Percentiles rank a stretch among this genome's conserved stretches.
phyloP scores from a whole-genome alignment of 805 yeast genomes.

The Saturnispora ahearnii region DNA sequence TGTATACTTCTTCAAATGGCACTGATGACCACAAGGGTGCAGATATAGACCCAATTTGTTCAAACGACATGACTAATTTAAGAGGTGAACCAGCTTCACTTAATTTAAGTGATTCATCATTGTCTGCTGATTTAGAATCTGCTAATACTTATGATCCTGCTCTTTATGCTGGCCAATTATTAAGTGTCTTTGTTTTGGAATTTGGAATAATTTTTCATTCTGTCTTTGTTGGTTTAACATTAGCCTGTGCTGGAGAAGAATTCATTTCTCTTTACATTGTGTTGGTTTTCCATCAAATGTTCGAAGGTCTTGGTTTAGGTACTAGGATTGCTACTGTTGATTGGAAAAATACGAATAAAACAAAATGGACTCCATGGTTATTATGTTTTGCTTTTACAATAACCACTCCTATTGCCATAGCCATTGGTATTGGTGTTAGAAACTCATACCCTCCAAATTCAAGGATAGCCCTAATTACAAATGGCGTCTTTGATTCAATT shows the following conservation, averaged over 20 bases:
- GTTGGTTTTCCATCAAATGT: conserved; percentile 66
- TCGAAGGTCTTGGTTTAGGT: conserved; percentile 83
- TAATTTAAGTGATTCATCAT: not conserved
- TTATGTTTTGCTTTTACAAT: conserved; percentile 42
- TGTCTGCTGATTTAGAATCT: not conserved
- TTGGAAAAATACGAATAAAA: conserved; percentile 24
- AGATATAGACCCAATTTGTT: not conserved
- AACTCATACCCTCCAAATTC: conserved; percentile 50
- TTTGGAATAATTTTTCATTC: conserved; percentile 81
- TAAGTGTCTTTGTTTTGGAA: conserved; percentile 54
- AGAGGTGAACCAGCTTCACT: not conserved
- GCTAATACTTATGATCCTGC: not conserved
- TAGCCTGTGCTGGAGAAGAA: conserved; percentile 72
- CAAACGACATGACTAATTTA: not conserved
- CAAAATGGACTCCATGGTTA: conserved; percentile 47
- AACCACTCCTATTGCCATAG: conserved; percentile 67
- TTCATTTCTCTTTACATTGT: conserved; percentile 64
- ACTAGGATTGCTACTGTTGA: conserved; percentile 55
- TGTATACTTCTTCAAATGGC: conserved; percentile 8
- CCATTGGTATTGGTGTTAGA: conserved; percentile 72
- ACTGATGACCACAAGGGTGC: not conserved
- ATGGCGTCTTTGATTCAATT: conserved; percentile 66
- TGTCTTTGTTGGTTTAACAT: conserved; percentile 67
- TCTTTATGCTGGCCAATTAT: conserved; percentile 38
- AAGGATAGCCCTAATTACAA: conserved; percentile 49